Conservation (phyloP, 1,284 basidiomycete genomes). For the Ustilago loliicola region DNA sequence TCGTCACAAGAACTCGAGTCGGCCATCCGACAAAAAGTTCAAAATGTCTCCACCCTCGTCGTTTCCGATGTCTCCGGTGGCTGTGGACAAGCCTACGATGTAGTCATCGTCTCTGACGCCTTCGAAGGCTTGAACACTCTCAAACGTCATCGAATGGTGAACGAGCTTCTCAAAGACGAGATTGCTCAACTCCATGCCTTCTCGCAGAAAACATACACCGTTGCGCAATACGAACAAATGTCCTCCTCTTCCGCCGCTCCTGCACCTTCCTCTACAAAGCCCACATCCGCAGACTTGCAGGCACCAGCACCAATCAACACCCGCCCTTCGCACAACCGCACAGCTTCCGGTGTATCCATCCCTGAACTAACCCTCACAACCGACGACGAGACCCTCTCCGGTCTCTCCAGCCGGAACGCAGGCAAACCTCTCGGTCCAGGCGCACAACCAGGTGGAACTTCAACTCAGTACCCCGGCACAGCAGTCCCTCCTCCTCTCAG, state of each 20-base stretch:
- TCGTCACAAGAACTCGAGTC: constrained; percentile 66
- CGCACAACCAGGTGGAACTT: constrained; percentile 28
- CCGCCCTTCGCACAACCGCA: constrained; percentile 52
- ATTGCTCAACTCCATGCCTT: constrained; percentile 72
- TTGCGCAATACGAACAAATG: constrained; percentile 52
- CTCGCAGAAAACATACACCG: constrained; percentile 70
- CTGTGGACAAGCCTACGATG: constrained; percentile 69
- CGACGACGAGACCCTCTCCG: constrained; percentile 56
- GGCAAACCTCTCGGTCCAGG: constrained; percentile 34
- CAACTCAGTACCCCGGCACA: constrained; percentile 41
- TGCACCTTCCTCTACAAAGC: constrained; percentile 22
- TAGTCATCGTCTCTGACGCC: constrained; percentile 66
- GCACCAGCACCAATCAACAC: constrained; percentile 43
- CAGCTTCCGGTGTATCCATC: constrained; percentile 61
- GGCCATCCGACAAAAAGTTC: constrained; percentile 66
- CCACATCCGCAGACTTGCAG: constrained; percentile 26
- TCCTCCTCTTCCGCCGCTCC: constrained; percentile 18
- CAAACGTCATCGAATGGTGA: constrained; percentile 70
- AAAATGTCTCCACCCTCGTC: constrained; percentile 60
- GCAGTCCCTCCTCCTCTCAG: constrained; percentile 37
- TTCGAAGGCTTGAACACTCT: constrained; percentile 67
- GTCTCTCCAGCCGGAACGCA: constrained; percentile 26
- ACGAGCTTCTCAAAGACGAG: constrained; percentile 71
- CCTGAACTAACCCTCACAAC: constrained; percentile 68
- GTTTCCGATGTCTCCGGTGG: constrained; percentile 70